Base-by-base conservation (phyloP, 2,329 filamentous ascomycete genomes). In the Cryphonectria nitschkei region DNA sequence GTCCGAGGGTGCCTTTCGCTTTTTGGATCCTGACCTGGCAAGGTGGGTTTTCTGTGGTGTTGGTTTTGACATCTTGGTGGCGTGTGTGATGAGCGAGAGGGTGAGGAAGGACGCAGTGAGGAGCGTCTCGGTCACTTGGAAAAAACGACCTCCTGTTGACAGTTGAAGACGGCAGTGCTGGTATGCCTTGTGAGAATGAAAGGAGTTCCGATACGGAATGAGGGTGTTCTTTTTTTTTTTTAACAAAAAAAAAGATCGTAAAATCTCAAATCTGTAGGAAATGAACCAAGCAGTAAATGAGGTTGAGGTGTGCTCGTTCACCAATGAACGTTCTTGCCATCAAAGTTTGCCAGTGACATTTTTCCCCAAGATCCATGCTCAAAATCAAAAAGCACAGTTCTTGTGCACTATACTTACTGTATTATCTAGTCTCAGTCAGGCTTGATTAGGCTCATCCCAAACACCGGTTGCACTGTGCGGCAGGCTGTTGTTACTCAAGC, bases 1-100 rank as follows among this genome's bases (percentile, higher is more conserved):
- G 37, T 39, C 37, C 37, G 37, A 39, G 2, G 37, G 7, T 9
- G 37, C 37, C 73, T 87, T 85, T 75, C 90, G 87, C 80, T 89
- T 92, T 76, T 83, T 87, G 65, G 83, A 74, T 70, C 81, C 82
- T 3, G 82, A 62, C 64, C 73, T 72, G 46, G 71, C 62, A 3
- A 70, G 61, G 8, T 37, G 52, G 43, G 71, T 34, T 54, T 62
- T 65, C 61, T 65, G 65, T 43, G 29, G 50, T 29, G 65, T n/a
- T 65, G 70, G 61, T 58, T 37, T 67, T 69, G 65, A 72, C 66
- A 46, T 56, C 9, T 65, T 65, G 46, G 7, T n/a, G 22, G 22
- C 29, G 14, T 29, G 4, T 41, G 13, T 22, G 4, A 41, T 69
- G 74, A 34, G 26, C 22, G 37, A 11, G 37, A 39, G 5, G 13